Conservation (phyloP, 2,329 filamentous ascomycete species). For the Apiospora arundinis region DNA sequence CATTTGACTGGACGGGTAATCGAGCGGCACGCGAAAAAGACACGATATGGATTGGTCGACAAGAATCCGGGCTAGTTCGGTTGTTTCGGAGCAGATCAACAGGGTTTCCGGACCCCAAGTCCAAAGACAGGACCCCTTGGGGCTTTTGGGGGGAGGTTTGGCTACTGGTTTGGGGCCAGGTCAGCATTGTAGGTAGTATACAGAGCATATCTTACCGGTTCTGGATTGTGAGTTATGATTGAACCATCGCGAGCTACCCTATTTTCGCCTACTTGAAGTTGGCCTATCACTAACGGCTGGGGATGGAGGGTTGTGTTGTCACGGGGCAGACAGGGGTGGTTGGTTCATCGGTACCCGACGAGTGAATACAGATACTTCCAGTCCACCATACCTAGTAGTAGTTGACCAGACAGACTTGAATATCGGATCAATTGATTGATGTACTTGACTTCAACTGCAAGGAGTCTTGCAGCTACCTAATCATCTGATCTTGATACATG, state of each 20-base stretch:
- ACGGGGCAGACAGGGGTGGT: constrained; percentile 10
- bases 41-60: neutral
- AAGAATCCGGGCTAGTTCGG: constrained; percentile 5
- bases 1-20: constrained; percentile 15
- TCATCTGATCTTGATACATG: neutral
- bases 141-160: neutral
- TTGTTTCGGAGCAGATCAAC: constrained; percentile 17
- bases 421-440: neutral
- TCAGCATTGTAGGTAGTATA: neutral
- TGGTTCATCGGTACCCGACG: neutral
- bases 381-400: no score
- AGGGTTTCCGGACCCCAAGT: constrained; percentile 11
- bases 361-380: neutral
- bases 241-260: neutral
- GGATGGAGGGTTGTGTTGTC: neutral
- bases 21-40: neutral
- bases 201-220: neutral
- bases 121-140: neutral
- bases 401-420: neutral
- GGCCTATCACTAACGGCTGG: neutral
- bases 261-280: neutral
- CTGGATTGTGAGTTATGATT: neutral
- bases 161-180: neutral
- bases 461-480: neutral
- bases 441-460: neutral